Conservation (phyloP, 768 basidiomycete genomes). For the Rhizopogon vinicolor region DNA sequence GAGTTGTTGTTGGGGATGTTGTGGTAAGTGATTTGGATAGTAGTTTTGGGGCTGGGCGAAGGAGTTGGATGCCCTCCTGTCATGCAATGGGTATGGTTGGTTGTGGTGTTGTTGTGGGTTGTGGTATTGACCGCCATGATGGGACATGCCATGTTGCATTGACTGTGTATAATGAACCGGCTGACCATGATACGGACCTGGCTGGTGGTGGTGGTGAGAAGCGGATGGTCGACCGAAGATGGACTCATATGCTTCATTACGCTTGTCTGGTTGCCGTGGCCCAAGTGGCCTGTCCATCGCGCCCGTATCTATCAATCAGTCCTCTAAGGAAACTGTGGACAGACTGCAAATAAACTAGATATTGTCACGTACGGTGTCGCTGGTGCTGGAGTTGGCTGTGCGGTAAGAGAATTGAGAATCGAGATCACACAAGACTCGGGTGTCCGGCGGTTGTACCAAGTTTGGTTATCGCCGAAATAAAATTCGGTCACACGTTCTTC, state of each 20-base stretch:
- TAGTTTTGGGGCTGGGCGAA: slow-evolving; percentile 25
- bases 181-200: neutral
- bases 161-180: slow-evolving; percentile 11
- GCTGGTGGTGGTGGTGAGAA: slow-evolving; percentile 42
- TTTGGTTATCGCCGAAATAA: neutral
- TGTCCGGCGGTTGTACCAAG: neutral
- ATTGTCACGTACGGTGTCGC: neutral
- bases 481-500: slow-evolving; percentile 2
- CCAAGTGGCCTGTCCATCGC: slow-evolving; percentile 54
- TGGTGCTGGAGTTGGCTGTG: neutral
- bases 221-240: slow-evolving; percentile 79
- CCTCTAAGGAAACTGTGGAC: neutral
- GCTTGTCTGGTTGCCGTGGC: slow-evolving; percentile 64
- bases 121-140: slow-evolving; percentile 17
- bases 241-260: slow-evolving; percentile 77
- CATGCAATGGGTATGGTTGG: slow-evolving; percentile 34
- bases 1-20: slow-evolving; percentile 15
- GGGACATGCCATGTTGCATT: slow-evolving; percentile 9
- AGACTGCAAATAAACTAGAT: neutral
- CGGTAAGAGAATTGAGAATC: neutral
- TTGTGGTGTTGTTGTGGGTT: slow-evolving; percentile 23
- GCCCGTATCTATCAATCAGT: neutral
- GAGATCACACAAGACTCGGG: neutral
- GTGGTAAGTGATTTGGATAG: slow-evolving; percentile 8
- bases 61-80: slow-evolving; percentile 45